A percentile compares a stretch with the other conserved stretches of the same genome.
Conservation (phyloP, 768 basidiomycete genomes). For the Trametes cubensis region DNA sequence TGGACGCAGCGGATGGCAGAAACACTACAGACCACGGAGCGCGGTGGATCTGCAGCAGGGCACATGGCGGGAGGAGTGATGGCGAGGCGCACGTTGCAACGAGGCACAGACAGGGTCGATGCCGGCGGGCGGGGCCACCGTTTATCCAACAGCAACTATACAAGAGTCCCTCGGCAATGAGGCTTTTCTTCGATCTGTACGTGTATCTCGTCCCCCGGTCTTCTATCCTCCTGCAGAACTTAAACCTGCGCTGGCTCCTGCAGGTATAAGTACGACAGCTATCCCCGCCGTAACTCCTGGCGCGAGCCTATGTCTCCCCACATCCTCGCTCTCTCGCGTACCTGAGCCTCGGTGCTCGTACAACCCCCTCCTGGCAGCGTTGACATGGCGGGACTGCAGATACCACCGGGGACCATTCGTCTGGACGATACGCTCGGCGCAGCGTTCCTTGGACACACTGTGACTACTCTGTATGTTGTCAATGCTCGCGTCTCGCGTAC, state of each 20-base stretch:
- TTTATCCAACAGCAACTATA: too few species aligned
- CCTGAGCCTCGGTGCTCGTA: neutral
- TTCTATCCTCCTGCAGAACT: too few species aligned
- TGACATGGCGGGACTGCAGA: neutral
- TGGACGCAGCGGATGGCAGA: too few species aligned
- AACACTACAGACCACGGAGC: too few species aligned
- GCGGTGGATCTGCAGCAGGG: too few species aligned
- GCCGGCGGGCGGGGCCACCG: too few species aligned
- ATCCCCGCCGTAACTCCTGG: neutral
- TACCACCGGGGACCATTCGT: neutral
- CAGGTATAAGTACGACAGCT: neutral
- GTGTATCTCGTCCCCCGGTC: too few species aligned
- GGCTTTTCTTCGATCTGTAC: neutral
- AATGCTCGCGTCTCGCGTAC: neutral
- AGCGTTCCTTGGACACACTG: conserved; percentile 25
- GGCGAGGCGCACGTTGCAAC: too few species aligned
- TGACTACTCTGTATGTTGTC: conserved; percentile 18
- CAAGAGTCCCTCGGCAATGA: neutral
- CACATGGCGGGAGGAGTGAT: too few species aligned
- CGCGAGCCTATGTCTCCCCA: neutral
- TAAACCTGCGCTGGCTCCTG: neutral
- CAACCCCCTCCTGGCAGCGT: neutral
- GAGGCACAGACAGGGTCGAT: too few species aligned
- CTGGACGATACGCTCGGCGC: conserved; percentile 27
- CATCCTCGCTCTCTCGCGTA: neutral